phyloP scores from a whole-genome alignment of 2,329 filamentous ascomycete genomes.

The Apiospora pterosperma region DNA sequence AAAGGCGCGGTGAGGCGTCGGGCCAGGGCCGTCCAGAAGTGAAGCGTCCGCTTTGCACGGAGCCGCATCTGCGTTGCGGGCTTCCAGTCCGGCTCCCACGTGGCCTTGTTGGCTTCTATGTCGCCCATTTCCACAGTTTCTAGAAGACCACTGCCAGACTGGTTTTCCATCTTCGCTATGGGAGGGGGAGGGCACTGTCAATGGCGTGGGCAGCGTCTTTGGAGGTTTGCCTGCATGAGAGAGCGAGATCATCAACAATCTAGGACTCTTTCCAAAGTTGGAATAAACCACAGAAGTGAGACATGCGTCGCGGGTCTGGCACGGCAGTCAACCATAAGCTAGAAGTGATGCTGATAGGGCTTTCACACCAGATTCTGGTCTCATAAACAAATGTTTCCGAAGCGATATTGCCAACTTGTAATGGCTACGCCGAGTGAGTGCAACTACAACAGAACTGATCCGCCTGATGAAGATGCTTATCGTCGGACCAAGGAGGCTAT shows the following conservation, averaged over 20 bases:
- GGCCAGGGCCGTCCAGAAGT: neutral
- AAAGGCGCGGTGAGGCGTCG: constrained; percentile 10
- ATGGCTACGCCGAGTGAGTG: too few relatives aligned
- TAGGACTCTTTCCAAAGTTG: neutral
- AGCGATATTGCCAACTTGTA: too few relatives aligned
- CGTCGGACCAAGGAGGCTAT: neutral
- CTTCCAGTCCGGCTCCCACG: constrained; percentile 19
- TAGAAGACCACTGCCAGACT: neutral
- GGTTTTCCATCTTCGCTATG: neutral
- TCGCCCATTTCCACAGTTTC: neutral
- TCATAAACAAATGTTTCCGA: neutral
- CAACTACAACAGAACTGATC: neutral
- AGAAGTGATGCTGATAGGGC: neutral
- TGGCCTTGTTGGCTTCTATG: neutral
- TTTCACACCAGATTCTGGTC: neutral
- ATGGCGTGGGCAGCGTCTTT: neutral
- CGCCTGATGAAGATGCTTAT: too few relatives aligned
- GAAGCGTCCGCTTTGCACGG: neutral
- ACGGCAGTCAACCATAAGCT: neutral
- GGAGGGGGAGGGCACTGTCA: neutral
- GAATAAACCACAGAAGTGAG: neutral
- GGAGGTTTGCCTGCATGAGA: neutral
- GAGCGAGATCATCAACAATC: too few relatives aligned
- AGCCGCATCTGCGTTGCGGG: constrained; percentile 16
- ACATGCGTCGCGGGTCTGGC: neutral